Percentiles rank a stretch among this genome's conserved stretches.
These are phyloP conservation scores for Fusarium armeniacum DNA, from an alignment of 2,329 filamentous ascomycete genomes.

Conservation along the genomic window DNA sequence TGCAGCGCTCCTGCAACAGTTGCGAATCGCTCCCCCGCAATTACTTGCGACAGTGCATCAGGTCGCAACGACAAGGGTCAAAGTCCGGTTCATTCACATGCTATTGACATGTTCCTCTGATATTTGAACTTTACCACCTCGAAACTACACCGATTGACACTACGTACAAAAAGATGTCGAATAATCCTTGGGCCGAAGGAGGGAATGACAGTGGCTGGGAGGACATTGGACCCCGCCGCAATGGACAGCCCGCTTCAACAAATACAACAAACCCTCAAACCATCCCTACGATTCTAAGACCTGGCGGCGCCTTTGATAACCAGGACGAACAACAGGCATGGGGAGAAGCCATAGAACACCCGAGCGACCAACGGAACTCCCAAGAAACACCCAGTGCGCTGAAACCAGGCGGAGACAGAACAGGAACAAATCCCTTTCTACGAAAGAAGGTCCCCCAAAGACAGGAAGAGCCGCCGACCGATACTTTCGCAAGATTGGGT, in stretches of 20 bases:
- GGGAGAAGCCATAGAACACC: conserved; percentile 49
- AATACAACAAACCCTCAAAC: conserved; percentile 23
- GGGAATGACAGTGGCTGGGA: conserved; percentile 46
- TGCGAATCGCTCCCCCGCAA: conserved; percentile 38
- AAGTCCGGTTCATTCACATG: background rate
- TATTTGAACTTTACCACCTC: conserved; percentile 1
- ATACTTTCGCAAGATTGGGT: conserved; percentile 59
- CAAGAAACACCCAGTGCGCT: conserved; percentile 52
- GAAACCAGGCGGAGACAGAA: conserved; percentile 51
- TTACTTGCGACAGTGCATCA: conserved; percentile 28
- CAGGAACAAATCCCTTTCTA: conserved; percentile 68
- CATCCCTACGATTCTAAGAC: conserved; percentile 53
- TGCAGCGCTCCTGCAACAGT: conserved; percentile 18
- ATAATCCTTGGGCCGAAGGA: conserved; percentile 48
- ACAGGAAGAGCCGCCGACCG: conserved; percentile 51
- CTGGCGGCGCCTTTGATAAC: conserved; percentile 48
- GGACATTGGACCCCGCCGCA: conserved; percentile 40
- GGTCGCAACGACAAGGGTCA: conserved; percentile 16
- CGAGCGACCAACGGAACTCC: conserved; percentile 8
- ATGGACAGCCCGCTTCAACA: conserved; percentile 17
- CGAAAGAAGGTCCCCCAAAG: conserved; percentile 60
- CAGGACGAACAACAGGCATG: conserved; percentile 53
- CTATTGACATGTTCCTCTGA: conserved; percentile 35
- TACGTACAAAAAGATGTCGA: conserved; percentile 31
- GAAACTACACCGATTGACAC: conserved; percentile 17